Base-by-base conservation (phyloP, 495 filamentous ascomycete genomes). In the Hypoxylon lienhwacheense region DNA sequence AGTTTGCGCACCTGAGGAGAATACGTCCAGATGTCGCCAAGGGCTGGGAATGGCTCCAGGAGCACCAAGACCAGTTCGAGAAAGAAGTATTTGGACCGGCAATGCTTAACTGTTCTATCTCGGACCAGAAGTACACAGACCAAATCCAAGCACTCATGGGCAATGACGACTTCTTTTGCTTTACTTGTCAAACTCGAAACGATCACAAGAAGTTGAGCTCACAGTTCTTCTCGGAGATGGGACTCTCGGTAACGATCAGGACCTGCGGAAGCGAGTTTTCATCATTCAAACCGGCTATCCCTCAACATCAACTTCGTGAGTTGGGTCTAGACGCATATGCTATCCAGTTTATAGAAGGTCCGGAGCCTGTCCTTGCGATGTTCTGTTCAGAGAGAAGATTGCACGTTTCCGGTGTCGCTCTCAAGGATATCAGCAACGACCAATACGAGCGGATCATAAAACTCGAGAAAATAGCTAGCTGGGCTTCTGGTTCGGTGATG, bases 81-180 rank as follows among this genome's bases (percentile, higher is more conserved):
- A 82, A 86, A 45, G 79, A 87, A 55, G 85, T 97, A 16, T 91
- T 89, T 67, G 91, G 90, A 0, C 93, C 93, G 12, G 84, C 93
- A 0, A 78, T 92, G 48, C 71, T 99, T 10, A 83, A 78, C 16
- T 96, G 92, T 67, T 87, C 87, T 0, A 68, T 97, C 26, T 91
- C 86, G 47, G 83, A 96, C 63, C 80, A 80, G 11, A 79, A 72
- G 44, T 91, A 86, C 63, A 84, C 85, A 16, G 77, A 89, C 64
- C 78, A 82, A 6, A 71, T 99, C 7, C 93, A 99, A 68, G 77
- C 81, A 2, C 63, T 87, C 14, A 64, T 99, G 6, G 69, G 75
- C n/a, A 53, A 42, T 6, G 78, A 66, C 8, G 86, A 91, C 52
- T 84, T 87, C 37, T 66, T 82, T 5, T 81, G 85, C 8, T 89